phyloP scores from a whole-genome alignment of 2,329 filamentous ascomycete species.

The Setomelanomma holmii region DNA sequence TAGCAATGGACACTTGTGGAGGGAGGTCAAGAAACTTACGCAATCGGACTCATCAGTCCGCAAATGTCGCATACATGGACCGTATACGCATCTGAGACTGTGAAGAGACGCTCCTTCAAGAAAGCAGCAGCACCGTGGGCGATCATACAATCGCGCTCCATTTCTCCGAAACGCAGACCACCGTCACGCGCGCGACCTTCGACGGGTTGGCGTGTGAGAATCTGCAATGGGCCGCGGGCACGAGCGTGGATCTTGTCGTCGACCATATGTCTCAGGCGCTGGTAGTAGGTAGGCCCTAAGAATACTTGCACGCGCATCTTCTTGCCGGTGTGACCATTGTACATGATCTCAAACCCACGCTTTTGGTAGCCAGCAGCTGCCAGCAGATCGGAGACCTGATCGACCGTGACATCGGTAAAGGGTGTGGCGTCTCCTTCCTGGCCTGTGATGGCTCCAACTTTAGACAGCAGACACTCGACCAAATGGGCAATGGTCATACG shows the following conservation, averaged over 20 bases:
- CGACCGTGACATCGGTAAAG: conserved; percentile 96
- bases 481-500: conserved; percentile 99
- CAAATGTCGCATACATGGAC: conserved; percentile 99
- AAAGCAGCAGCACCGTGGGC: conserved; percentile 97
- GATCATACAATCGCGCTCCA: conserved; percentile 99
- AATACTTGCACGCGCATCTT: conserved; percentile 96
- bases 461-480: conserved; percentile 97
- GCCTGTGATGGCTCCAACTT: conserved; percentile 91
- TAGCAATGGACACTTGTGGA: neutral
- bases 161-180: conserved; percentile 99
- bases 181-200: conserved; percentile 98
- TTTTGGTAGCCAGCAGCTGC: conserved; percentile 93
- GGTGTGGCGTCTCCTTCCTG: conserved; percentile 97
- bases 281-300: conserved; percentile 97
- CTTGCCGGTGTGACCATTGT: conserved; percentile 94
- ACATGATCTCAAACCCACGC: conserved; percentile 97
- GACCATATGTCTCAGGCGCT: conserved; percentile 98
- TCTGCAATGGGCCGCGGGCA: conserved; percentile 94
- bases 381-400: conserved; percentile 86
- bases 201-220: conserved; percentile 94
- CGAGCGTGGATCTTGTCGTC: conserved; percentile 99
- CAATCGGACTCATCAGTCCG: conserved; percentile 97
- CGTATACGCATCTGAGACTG: conserved; percentile 96
- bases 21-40: conserved; percentile 69
- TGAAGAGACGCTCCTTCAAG: conserved; percentile 95